Evolutionary conservation across 768 basidiomycete species (phyloP).

Genomic region (Dioszegia crocea): DNA sequence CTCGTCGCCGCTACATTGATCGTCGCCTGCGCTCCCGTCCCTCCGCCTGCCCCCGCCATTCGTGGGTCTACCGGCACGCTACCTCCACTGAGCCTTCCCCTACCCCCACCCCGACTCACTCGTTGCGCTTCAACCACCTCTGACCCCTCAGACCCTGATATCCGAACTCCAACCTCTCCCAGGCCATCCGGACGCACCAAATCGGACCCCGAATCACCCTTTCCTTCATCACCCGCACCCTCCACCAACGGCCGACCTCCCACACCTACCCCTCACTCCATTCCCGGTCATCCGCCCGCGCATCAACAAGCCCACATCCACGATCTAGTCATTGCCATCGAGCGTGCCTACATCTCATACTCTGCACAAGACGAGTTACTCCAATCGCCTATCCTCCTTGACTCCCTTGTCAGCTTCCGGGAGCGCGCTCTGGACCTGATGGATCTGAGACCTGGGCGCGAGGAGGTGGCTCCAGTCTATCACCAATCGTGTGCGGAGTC

Average conservation of each 20-base stretch:
- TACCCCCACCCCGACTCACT: not conserved
- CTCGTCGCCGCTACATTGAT: no score
- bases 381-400: constrained; percentile 12
- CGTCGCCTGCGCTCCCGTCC: no score
- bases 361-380: not conserved
- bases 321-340: not conserved
- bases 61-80: no score
- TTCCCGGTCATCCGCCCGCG: not conserved
- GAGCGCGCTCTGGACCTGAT: not conserved
- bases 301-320: not conserved
- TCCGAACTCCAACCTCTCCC: not conserved
- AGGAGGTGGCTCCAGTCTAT: no score
- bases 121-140: not conserved
- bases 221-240: not conserved
- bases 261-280: not conserved
- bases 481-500: no score
- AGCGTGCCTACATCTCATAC: not conserved
- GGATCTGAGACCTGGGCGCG: no score
- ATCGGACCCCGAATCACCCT: not conserved
- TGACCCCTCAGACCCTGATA: not conserved
- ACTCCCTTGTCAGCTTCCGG: constrained; percentile 7
- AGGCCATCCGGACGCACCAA: not conserved
- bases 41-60: no score
- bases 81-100: not conserved
- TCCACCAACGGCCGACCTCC: not conserved